These are phyloP conservation scores for Phlyctochytrium arcticum DNA, from an alignment of 192 early-diverging fungal genomes.

Conservation along the genomic window DNA sequence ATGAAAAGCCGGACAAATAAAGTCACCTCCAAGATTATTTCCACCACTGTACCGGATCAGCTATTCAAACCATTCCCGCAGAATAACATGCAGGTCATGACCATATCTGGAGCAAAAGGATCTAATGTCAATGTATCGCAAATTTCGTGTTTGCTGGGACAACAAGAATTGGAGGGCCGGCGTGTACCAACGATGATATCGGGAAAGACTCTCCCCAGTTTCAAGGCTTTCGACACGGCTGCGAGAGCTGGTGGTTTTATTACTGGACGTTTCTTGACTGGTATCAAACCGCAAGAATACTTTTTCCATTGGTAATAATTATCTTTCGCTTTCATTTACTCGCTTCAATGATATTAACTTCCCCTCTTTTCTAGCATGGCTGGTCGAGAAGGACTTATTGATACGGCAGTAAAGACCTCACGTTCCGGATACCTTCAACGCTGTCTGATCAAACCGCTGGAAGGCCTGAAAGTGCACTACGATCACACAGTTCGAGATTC, in stretches of 20 bases:
- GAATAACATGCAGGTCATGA: constrained; percentile 99
- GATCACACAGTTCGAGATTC: constrained; percentile 95
- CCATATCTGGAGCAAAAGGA: constrained; percentile 97
- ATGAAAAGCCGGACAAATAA: constrained; percentile 82
- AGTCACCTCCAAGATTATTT: constrained; percentile 74
- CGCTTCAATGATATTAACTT: not conserved
- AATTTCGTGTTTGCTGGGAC: constrained; percentile 95
- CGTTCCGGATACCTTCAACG: constrained; percentile 98
- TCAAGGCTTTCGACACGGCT: constrained; percentile 82
- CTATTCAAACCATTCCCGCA: constrained; percentile 80
- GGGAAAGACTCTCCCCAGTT: constrained; percentile 94
- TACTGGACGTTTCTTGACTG: constrained; percentile 95
- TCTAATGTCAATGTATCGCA: constrained; percentile 92
- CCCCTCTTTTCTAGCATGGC: constrained; percentile 70
- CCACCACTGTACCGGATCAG: constrained; percentile 67
- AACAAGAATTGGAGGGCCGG: constrained; percentile 96
- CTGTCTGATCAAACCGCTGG: constrained; percentile 98
- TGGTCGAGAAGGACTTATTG: constrained; percentile 99
- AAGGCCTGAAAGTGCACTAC: constrained; percentile 91
- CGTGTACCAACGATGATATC: constrained; percentile 98
- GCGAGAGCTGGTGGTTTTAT: constrained; percentile 96
- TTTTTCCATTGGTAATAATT: constrained; percentile 45
- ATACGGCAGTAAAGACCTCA: constrained; percentile 99
- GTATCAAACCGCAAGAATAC: constrained; percentile 88
- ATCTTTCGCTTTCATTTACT: not conserved